Percentiles rank a stretch among this genome's conserved stretches.
These are phyloP conservation scores for Ganoderma resinaceum DNA, from an alignment of 1,284 basidiomycete species.

Conservation along the genomic window DNA sequence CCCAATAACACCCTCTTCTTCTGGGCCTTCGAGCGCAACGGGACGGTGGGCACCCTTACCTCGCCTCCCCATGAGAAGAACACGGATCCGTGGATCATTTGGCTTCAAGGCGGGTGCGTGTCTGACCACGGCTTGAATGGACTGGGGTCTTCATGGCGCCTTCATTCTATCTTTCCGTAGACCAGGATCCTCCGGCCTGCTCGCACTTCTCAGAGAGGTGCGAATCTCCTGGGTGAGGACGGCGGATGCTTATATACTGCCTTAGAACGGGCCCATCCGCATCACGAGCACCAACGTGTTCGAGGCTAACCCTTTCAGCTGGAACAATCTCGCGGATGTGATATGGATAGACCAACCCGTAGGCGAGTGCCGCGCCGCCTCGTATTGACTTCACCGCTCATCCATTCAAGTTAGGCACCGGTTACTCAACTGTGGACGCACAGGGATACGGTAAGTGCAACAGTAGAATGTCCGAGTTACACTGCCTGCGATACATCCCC, in stretches of 20 bases:
- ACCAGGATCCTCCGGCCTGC: slow-evolving; percentile 74
- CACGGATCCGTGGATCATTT: slow-evolving; percentile 73
- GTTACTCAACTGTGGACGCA: slow-evolving; percentile 71
- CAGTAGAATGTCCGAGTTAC: neutral
- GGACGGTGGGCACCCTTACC: slow-evolving; percentile 63
- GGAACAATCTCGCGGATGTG: slow-evolving; percentile 67
- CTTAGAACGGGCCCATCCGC: slow-evolving; percentile 73
- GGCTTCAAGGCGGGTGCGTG: slow-evolving; percentile 68
- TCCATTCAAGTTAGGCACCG: slow-evolving; percentile 51
- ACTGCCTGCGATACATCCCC: no score
- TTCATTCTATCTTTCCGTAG: slow-evolving; percentile 4
- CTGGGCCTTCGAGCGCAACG: slow-evolving; percentile 64
- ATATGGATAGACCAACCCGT: slow-evolving; percentile 80
- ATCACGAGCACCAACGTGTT: slow-evolving; percentile 58
- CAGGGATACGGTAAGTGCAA: slow-evolving; percentile 35
- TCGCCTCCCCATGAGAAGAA: slow-evolving; percentile 41
- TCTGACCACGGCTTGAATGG: neutral
- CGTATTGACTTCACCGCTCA: slow-evolving; percentile 9
- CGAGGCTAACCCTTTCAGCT: slow-evolving; percentile 58
- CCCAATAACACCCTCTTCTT: slow-evolving; percentile 79
- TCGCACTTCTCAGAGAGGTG: slow-evolving; percentile 71
- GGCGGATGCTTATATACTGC: neutral
- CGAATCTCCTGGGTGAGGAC: slow-evolving; percentile 13
- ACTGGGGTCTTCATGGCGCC: no score
- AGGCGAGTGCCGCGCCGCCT: slow-evolving; percentile 14